Base-by-base conservation (phyloP, 1,139 yeast genomes). In the Candida tetrigidarum region DNA sequence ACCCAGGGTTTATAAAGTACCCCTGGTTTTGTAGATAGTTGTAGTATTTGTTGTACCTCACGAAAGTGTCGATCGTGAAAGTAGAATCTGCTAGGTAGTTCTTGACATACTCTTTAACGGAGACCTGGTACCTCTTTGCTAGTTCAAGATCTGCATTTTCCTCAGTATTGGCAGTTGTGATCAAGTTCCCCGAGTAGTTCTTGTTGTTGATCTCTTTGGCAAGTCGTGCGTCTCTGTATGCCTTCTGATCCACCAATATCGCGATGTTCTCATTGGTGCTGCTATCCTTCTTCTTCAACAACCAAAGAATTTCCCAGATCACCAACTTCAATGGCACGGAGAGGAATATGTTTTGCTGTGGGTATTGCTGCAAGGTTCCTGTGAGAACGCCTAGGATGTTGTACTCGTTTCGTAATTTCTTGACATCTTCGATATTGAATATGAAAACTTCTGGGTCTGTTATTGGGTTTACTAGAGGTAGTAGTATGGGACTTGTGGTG, bases 331-430 rank as follows among this genome's bases (percentile, higher is more conserved):
- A 66, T 0, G 99, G 99, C 3, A 92, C 68, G 1, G 97, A 96
- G 43, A 89, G 71, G 58, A 92, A 86, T 33, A 85, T 73, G 58
- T 90, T 92, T 57, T 93, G 99, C 62, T 93, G 99, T 2, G 98
- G 96, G 16, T 92, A 91, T 39, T 82, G 77, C 0, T 97, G 88
- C 30, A 93, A 66, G 0, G 96, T 86, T 0, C 99, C 99, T 1
- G 81, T 69, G 15, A 93, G 70, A 1, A 86, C 81, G 0, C 99
- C 99, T 33, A 84, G 73, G 1, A 93, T 76, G 3, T 80, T 81
- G 37, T 62, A 48, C 7, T 46, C 45, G 7, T 64, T 72, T 19
- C 98, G 71, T 25, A 91, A 69, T 12, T 49, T 49, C 52, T 74
- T 74, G 43, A 86, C 72, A 43, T 75, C 79, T 1, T 74, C 76